Evolutionary conservation across 2,329 filamentous ascomycete genomes (phyloP).

Genomic region (Penicillium corylophilum): DNA sequence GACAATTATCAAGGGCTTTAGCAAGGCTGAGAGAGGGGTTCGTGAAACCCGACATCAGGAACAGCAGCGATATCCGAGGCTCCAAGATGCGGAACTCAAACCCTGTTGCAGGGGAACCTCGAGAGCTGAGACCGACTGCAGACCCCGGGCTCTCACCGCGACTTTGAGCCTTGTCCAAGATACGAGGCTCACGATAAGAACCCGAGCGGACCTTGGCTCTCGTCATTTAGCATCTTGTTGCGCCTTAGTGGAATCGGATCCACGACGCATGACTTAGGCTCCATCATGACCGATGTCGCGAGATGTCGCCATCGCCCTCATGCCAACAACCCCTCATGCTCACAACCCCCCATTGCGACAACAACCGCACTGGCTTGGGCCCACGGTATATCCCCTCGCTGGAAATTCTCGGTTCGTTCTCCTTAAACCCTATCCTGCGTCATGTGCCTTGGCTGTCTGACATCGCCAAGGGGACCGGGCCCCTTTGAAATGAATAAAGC

Average conservation of each 20-base stretch:
- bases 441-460: constrained; percentile 4
- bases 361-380: background rate
- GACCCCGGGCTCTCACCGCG: background rate
- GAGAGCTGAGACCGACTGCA: background rate
- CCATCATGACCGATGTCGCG: background rate
- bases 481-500: background rate
- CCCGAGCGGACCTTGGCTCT: constrained; percentile 13
- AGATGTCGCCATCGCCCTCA: background rate
- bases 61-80: background rate
- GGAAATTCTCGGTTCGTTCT: background rate
- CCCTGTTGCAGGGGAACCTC: background rate
- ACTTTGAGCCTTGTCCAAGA: background rate
- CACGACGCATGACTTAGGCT: background rate
- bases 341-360: background rate
- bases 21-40: background rate
- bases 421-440: background rate
- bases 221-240: constrained; percentile 11
- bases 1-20: background rate
- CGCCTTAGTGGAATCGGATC: background rate
- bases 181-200: background rate
- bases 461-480: background rate
- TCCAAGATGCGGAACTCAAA: background rate
- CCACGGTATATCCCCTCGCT: background rate
- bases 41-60: background rate
- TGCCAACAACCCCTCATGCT: background rate